Conservation (phyloP, 495 filamentous ascomycete species). For the Lasiosphaeria ovina region DNA sequence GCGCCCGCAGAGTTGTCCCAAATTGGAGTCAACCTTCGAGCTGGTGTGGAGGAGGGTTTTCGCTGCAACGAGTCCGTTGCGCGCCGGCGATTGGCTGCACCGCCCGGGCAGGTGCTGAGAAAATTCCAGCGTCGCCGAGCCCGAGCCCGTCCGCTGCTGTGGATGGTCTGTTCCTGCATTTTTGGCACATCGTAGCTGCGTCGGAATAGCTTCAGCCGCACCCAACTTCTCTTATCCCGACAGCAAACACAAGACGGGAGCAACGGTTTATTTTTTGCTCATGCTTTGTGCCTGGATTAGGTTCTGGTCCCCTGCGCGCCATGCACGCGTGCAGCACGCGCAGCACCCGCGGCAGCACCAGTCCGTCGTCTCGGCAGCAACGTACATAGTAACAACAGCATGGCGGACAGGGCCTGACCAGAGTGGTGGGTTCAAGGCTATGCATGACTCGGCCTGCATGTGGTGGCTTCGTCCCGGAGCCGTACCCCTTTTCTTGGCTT, state of each 20-base stretch:
- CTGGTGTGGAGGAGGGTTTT: neutral
- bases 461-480: neutral
- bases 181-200: neutral
- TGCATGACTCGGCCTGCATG: neutral
- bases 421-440: neutral
- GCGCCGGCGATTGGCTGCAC: neutral
- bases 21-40: neutral
- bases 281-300: neutral
- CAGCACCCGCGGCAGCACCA: too few relatives aligned
- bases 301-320: neutral
- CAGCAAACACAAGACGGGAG: neutral
- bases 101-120: neutral
- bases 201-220: constrained; percentile 5
- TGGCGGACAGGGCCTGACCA: neutral
- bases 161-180: constrained; percentile 3
- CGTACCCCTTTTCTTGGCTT: neutral
- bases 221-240: neutral
- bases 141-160: neutral
- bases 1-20: constrained; percentile 3
- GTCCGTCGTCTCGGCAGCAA: too few relatives aligned
- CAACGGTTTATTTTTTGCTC: too few relatives aligned
- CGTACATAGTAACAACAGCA: too few relatives aligned
- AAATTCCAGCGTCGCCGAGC: neutral
- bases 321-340: too few relatives aligned
- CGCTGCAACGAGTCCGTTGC: neutral